Evolutionary conservation across 805 yeast species (phyloP), one percentile per base, ranked within the genome.

Genomic region (Zygosaccharomyces pseudorouxii): DNA sequence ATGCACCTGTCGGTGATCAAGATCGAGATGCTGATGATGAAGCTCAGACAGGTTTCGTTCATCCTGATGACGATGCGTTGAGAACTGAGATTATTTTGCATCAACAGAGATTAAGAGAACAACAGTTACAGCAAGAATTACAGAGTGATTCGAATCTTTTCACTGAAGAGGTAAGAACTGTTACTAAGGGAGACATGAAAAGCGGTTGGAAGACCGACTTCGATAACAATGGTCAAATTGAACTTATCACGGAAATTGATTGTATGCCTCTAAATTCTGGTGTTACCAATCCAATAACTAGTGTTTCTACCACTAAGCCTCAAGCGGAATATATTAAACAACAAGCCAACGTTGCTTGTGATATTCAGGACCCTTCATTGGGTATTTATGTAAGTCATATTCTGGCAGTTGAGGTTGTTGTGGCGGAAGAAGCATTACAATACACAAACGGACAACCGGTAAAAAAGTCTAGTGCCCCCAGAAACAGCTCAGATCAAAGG

Each of bases 141-240:
- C 58, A 60, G 50, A 63, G 65, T 31, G 73, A 69, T 14, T 62
- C 68, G n/a, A 69, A 71, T 3, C 51, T 86, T 11, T 84, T 77
- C 56, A 65, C 81, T 10, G 95, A 89, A 64, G 96, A 90, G 59
- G 76, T 78, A 6, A 75, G 90, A 27, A 79, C 86, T 4, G 71
- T 93, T 7, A 78, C 84, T 10, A 77, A 81, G 47, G 97, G 97
- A 9, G 96, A 87, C 52, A 68, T 89, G 61, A 87, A 86, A 62
- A 74, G 78, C 27, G 99, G 99, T 3, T 93, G 99, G 99, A 93
- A 93, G 65, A 81, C 93, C 1, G 99, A 93, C 67, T 90, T 84
- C 63, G 68, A 81, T 5, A 84, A 81, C 37, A 75, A 75, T 39
- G 99, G 99, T 4, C 75, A 79, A 47, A 82, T 90, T 51, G 96